phyloP scores from a whole-genome alignment of 106 monocot species.

The Narthecium ossifragum region DNA sequence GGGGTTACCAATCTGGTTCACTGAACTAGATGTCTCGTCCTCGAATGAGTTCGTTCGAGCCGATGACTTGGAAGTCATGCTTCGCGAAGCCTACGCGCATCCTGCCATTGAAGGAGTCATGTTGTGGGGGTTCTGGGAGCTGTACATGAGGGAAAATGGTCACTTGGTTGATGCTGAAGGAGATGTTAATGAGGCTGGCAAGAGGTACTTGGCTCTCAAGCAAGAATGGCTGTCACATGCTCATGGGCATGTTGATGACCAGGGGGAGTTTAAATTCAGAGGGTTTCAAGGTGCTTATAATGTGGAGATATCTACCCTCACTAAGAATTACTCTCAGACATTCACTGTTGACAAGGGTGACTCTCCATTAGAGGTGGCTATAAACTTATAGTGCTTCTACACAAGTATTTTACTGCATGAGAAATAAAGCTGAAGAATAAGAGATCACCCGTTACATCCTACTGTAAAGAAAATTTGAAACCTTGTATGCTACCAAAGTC shows the following conservation, averaged over 20 bases:
- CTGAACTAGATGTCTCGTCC: conserved; percentile 53
- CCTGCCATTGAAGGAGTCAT: conserved; percentile 73
- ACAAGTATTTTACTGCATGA: no score
- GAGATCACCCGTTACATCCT: no score
- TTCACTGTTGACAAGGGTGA: conserved; percentile 53
- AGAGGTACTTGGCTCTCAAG: conserved; percentile 52
- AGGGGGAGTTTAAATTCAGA: conserved; percentile 67
- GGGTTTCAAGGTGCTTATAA: conserved; percentile 71
- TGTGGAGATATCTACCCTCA: conserved; percentile 37
- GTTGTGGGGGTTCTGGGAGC: conserved; percentile 92
- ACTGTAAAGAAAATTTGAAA: no score
- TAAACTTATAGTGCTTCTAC: conserved; percentile 24
- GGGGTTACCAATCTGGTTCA: conserved; percentile 63
- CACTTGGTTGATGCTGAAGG: conserved; percentile 82
- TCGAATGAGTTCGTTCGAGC: conserved; percentile 45
- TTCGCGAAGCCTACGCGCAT: conserved; percentile 80
- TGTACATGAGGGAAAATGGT: conserved; percentile 56
- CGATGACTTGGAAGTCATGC: conserved; percentile 76
- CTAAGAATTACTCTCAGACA: conserved; percentile 30
- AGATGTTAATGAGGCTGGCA: conserved; percentile 77
- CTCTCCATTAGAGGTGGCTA: conserved; percentile 38
- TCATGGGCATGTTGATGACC: conserved; percentile 36
- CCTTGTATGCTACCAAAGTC: no score
- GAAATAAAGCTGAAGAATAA: no score
- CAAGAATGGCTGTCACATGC: conserved; percentile 76